Conservation (phyloP, 495 filamentous ascomycete genomes). For the Lophiostoma macrostomum region DNA sequence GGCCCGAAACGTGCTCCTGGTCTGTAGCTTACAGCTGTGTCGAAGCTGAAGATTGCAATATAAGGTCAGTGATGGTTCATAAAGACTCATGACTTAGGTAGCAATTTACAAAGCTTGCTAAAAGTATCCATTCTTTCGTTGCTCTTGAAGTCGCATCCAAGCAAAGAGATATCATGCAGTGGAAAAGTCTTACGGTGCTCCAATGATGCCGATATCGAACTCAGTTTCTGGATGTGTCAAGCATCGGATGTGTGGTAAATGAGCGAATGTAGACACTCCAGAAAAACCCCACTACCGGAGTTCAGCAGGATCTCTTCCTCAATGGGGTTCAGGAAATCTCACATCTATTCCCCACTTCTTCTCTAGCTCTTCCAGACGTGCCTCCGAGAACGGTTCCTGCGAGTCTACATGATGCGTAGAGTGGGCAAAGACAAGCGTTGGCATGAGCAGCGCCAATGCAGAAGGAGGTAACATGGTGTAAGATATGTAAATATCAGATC, state of each 20-base stretch:
- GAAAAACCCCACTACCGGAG: conserved; percentile 66
- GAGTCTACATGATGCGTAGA: conserved; percentile 19
- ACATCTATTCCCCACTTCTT: conserved; percentile 57
- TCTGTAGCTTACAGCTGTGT: conserved; percentile 76
- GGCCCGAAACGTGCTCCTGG: conserved; percentile 81
- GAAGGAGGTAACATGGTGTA: no score
- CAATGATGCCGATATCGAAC: conserved; percentile 79
- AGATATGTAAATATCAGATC: no score
- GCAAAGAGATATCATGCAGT: no score
- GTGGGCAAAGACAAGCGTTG: conserved; percentile 14
- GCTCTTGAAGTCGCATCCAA: no score
- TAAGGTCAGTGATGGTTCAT: no score
- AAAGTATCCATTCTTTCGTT: no score
- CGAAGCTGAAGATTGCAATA: no score
- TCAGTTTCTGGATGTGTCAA: conserved; percentile 61
- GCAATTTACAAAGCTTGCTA: no score
- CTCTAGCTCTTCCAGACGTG: conserved; percentile 47
- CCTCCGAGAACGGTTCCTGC: conserved; percentile 19
- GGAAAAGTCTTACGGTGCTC: no score
- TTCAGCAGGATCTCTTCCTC: neutral
- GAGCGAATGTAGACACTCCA: conserved; percentile 77
- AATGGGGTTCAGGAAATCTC: conserved; percentile 1
- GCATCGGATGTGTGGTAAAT: conserved; percentile 71
- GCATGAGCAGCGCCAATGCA: neutral
- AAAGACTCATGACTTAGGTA: no score